Conservation (phyloP, 495 filamentous ascomycete species). For the Friedmanniomyces endolithicus region DNA sequence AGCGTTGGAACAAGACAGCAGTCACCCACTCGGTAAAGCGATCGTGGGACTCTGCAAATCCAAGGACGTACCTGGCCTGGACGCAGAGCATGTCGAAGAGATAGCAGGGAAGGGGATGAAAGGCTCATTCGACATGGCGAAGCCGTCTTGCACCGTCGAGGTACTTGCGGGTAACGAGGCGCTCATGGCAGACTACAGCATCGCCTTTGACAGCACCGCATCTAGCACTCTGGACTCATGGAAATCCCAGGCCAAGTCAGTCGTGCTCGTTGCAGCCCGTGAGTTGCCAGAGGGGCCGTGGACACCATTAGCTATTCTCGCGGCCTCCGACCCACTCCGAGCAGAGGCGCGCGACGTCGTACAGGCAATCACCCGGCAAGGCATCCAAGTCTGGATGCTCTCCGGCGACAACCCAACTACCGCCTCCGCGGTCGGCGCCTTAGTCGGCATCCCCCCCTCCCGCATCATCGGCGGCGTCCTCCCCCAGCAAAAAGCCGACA, state of each 20-base stretch:
- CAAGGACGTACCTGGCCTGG: conserved; percentile 15
- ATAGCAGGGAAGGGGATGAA: conserved; percentile 71
- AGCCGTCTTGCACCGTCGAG: conserved; percentile 33
- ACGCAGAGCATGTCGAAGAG: conserved; percentile 50
- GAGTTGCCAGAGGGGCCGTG: conserved; percentile 3
- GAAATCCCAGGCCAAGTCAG: conserved; percentile 28
- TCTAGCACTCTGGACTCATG: conserved; percentile 19
- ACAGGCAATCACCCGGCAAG: conserved; percentile 48
- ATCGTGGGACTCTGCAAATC: conserved; percentile 52
- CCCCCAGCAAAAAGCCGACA: conserved; percentile 73
- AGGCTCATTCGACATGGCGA: conserved; percentile 45
- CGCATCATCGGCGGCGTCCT: conserved; percentile 83
- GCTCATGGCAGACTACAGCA: conserved; percentile 41
- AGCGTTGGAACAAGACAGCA: conserved; percentile 67
- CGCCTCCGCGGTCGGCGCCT: conserved; percentile 52
- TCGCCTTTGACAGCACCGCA: conserved; percentile 10
- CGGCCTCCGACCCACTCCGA: conserved; percentile 56
- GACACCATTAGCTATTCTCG: conserved; percentile 23
- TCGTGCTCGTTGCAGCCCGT: conserved; percentile 24
- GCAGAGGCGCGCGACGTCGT: conserved; percentile 59
- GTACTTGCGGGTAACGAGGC: conserved; percentile 76
- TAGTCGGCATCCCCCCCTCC: conserved; percentile 57
- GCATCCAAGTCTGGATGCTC: conserved; percentile 77
- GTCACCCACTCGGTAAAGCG: conserved; percentile 77
- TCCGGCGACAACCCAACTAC: conserved; percentile 74